phyloP scores from a whole-genome alignment of 176 grass and related monocot species.

The Oryza rufipogon region DNA sequence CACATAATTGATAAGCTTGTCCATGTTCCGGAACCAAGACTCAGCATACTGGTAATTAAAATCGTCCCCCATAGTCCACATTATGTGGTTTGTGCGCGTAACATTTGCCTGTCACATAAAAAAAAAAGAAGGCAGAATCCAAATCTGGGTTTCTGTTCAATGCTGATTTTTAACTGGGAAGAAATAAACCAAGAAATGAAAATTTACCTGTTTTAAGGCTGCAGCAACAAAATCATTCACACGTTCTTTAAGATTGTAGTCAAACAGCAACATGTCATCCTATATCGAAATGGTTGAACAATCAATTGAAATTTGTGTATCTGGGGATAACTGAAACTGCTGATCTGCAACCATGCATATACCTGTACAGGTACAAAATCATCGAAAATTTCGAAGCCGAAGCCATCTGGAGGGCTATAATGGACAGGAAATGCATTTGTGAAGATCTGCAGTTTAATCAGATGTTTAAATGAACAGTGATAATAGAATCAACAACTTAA shows the following conservation, averaged over 20 bases:
- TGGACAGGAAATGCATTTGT: constrained; percentile 93
- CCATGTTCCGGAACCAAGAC: constrained; percentile 96
- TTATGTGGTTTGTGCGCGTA: constrained; percentile 88
- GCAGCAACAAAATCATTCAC: constrained; percentile 85
- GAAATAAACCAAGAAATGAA: constrained; percentile 16
- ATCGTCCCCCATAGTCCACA: constrained; percentile 99
- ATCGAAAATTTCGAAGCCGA: constrained; percentile 74
- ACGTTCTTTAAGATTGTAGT: constrained; percentile 84
- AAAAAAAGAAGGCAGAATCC: constrained; percentile 26
- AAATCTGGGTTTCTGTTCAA: constrained; percentile 35
- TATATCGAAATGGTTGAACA: constrained; percentile 41
- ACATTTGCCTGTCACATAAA: constrained; percentile 67
- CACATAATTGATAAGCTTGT: constrained; percentile 87
- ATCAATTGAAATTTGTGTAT: constrained; percentile 16
- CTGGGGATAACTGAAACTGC: background rate
- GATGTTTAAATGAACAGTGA: constrained; percentile 3
- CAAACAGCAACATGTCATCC: constrained; percentile 80
- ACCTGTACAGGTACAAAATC: constrained; percentile 82
- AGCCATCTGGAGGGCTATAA: constrained; percentile 87
- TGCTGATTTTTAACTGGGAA: constrained; percentile 3
- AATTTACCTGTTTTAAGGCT: constrained; percentile 81
- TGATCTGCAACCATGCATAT: constrained; percentile 21
- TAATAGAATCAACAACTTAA: background rate
- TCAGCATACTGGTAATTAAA: constrained; percentile 93
- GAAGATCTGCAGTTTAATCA: constrained; percentile 74